These are phyloP conservation scores for Apiotrichum akiyoshidainum DNA, from an alignment of 1,284 basidiomycete genomes.

Conservation along the genomic window DNA sequence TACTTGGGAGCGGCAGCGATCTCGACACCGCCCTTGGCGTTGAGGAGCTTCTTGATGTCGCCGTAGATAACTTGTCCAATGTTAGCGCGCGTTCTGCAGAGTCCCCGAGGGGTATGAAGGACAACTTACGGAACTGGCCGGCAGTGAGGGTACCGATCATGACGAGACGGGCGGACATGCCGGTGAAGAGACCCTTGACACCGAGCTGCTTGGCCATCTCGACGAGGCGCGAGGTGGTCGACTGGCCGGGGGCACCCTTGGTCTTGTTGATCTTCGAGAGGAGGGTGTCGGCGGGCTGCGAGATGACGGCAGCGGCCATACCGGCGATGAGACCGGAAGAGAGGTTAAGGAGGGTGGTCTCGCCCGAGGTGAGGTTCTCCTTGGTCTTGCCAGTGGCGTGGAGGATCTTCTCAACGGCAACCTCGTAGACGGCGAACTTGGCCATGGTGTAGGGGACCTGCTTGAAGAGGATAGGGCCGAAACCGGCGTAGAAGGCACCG, in stretches of 20 bases:
- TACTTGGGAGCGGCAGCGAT: constrained; percentile 47
- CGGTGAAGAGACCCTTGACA: constrained; percentile 56
- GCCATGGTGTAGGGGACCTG: constrained; percentile 57
- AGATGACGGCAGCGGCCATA: constrained; percentile 60
- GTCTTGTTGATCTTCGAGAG: constrained; percentile 61
- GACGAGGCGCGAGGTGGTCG: constrained; percentile 54
- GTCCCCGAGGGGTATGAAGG: no score
- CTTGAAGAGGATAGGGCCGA: constrained; percentile 60
- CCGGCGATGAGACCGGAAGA: constrained; percentile 56
- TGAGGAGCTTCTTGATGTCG: constrained; percentile 54
- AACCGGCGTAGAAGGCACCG: constrained; percentile 57
- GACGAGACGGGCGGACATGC: constrained; percentile 51
- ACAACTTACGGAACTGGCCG: constrained; percentile 49
- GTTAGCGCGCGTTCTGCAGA: no score
- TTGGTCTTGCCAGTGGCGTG: constrained; percentile 54
- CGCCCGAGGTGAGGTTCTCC: constrained; percentile 49
- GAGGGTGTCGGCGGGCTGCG: constrained; percentile 59
- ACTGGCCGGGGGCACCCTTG: constrained; percentile 57
- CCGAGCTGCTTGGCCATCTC: constrained; percentile 55
- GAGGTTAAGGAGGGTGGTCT: constrained; percentile 52
- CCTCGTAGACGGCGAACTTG: constrained; percentile 57
- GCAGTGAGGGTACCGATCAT: constrained; percentile 59
- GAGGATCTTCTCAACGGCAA: constrained; percentile 55
- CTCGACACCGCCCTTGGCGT: constrained; percentile 54
- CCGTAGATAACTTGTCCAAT: constrained; percentile 52